These are phyloP conservation scores for Solanum neorickii DNA, from an alignment of 257 asterid genomes.

Conservation along the genomic window DNA sequence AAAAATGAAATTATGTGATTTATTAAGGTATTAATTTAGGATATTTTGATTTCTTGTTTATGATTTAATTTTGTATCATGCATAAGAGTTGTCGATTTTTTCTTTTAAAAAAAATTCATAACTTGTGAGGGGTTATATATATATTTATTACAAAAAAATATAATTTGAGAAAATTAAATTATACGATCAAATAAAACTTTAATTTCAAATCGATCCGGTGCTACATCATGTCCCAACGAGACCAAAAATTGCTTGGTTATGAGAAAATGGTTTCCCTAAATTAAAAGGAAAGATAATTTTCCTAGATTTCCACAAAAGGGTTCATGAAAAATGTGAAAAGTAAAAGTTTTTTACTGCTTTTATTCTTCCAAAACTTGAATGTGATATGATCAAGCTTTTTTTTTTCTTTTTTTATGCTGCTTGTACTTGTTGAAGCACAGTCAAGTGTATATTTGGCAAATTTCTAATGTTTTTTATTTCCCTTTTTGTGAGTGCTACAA, in stretches of 20 bases:
- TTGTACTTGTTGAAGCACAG: background rate
- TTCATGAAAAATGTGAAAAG: background rate
- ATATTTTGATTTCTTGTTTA: too few relatives aligned
- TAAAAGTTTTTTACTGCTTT: background rate
- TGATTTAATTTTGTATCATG: too few relatives aligned
- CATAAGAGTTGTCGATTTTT: too few relatives aligned
- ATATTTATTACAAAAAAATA: too few relatives aligned
- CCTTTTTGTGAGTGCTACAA: background rate
- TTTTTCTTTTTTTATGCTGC: background rate
- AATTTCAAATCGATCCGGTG: too few relatives aligned
- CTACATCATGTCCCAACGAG: too few relatives aligned
- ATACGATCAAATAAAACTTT: too few relatives aligned
- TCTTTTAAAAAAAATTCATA: too few relatives aligned
- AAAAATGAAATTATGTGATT: background rate
- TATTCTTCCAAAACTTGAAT: background rate
- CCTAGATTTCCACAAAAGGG: background rate
- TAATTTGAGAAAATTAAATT: too few relatives aligned
- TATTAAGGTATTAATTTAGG: background rate
- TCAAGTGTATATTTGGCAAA: background rate
- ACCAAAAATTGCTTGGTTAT: too few relatives aligned
- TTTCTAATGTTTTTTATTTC: background rate
- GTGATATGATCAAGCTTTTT: background rate
- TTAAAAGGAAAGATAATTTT: too few relatives aligned
- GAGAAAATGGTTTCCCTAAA: background rate
- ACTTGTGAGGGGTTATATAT: too few relatives aligned